Evolutionary conservation across 2,329 filamentous ascomycete species (phyloP).

Genomic region (Xylaria sp.): DNA sequence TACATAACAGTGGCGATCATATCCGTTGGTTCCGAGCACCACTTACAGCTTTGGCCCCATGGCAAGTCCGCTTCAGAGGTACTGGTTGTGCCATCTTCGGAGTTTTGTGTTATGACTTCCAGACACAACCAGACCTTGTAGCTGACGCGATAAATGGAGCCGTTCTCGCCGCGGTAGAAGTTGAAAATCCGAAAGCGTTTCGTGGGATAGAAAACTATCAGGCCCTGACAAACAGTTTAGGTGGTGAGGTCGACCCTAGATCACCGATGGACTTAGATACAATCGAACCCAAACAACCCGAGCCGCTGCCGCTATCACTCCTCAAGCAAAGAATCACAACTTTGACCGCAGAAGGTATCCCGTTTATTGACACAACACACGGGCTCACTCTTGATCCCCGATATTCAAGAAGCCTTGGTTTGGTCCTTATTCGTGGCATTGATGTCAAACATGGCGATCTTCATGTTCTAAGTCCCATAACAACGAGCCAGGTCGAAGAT

Average conservation of each 20-base stretch:
- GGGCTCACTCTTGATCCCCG: slow-evolving; percentile 68
- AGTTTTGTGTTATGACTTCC: slow-evolving; percentile 74
- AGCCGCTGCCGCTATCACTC: slow-evolving; percentile 28
- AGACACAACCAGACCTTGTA: slow-evolving; percentile 67
- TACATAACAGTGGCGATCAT: slow-evolving; percentile 34
- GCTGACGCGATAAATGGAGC: slow-evolving; percentile 75
- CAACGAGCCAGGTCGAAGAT: slow-evolving; percentile 53
- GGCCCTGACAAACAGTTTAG: slow-evolving; percentile 37
- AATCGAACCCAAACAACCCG: slow-evolving; percentile 19
- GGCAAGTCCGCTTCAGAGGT: slow-evolving; percentile 69
- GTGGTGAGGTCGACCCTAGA: not conserved
- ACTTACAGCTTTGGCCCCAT: slow-evolving; percentile 67
- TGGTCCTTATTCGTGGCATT: slow-evolving; percentile 76
- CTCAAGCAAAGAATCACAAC: slow-evolving; percentile 48
- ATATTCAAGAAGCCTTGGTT: slow-evolving; percentile 68
- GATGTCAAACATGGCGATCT: slow-evolving; percentile 64
- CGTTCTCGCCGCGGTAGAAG: slow-evolving; percentile 72
- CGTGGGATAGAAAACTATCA: slow-evolving; percentile 38
- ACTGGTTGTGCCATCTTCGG: slow-evolving; percentile 66
- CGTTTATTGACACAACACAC: slow-evolving; percentile 67
- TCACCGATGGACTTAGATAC: slow-evolving; percentile 43
- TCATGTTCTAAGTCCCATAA: slow-evolving; percentile 73
- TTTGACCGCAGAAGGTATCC: slow-evolving; percentile 64
- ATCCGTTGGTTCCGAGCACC: slow-evolving; percentile 64
- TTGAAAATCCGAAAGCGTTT: slow-evolving; percentile 66